phyloP scores from a whole-genome alignment of 192 early-diverging fungal species.

The Irineochytrium annulatum region DNA sequence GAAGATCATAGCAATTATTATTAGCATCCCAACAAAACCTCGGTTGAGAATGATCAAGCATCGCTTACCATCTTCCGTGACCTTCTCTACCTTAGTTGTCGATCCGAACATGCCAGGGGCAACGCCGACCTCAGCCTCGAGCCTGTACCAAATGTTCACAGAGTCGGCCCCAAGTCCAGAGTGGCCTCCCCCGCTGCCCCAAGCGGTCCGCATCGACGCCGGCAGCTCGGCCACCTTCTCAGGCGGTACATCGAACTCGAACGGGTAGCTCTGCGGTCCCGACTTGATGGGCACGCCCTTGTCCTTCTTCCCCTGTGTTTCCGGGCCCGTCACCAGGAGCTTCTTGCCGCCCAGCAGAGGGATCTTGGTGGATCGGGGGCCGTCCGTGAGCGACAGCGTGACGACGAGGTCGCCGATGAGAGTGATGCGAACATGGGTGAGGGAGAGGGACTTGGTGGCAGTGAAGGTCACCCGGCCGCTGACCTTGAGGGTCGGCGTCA shows the following conservation, averaged over 20 bases:
- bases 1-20: not conserved
- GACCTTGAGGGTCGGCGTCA: slow-evolving; percentile 11
- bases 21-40: not conserved
- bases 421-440: not conserved
- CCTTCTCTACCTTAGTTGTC: not conserved
- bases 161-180: not conserved
- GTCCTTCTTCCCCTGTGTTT: not conserved
- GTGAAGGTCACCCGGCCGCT: slow-evolving; percentile 17
- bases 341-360: not conserved
- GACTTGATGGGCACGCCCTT: not conserved
- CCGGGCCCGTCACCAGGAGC: not conserved
- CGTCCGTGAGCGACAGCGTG: not conserved
- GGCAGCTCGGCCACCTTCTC: not conserved
- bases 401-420: not conserved
- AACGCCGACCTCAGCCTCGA: slow-evolving; percentile 9
- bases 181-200: not conserved
- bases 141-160: slow-evolving; percentile 3
- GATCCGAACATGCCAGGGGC: slow-evolving; percentile 6
- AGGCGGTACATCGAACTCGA: slow-evolving; percentile 4
- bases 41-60: not conserved
- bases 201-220: slow-evolving; percentile 5
- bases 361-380: not conserved
- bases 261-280: slow-evolving; percentile 10
- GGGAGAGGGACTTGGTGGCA: slow-evolving; percentile 3
- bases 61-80: slow-evolving; percentile 1